Base-by-base conservation (phyloP, 805 yeast genomes). In the Cyberlindnera xishuangbannaensis region DNA sequence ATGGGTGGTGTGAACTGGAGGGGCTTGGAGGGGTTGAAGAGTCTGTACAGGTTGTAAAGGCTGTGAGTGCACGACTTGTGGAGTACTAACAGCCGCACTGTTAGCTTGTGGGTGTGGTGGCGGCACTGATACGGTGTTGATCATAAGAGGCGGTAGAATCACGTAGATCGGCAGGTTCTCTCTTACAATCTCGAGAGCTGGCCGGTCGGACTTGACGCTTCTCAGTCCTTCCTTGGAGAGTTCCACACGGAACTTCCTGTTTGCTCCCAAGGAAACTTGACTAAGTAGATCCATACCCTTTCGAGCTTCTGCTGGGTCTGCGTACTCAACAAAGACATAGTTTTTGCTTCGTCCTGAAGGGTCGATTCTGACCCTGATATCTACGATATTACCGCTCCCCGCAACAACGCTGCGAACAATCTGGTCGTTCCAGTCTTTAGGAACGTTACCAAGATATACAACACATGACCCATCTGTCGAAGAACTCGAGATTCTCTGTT, bases 381-480 rank as follows among this genome's bases (percentile, higher is more conserved):
- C 84, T 12, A 77, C 76, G 17, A 83, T 73, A 3, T 73, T 71
- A 1, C 92, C 92, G 8, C 83, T 67, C 1, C 88, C 88, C 34
- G 83, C 77, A 16, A 81, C 78, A 9, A 82, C 72, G 18, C 77
- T 72, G 33, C 76, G 71, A 22, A 82, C 62, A 12, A 69, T 72
- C 31, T 72, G 73, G 36, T 72, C 78, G 41, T 68, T 76, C 92
- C 92, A 83, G 40, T 77, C 78, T 43, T 69, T 70, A 1, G 92
- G 92, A 18, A 82, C 60, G 45, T 70, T 72, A 12, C 84, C 85
- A 11, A 78, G 44, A 45, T 73, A 78, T 15, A 78, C 53, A 15
- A 76, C 76, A 25, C 71, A 39, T 3, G 53, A 39, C 2, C 41
- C 44, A 25, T 37, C 44, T 3, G 13, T 6, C 13, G 28, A 4